Conservation (phyloP, 176 grass and related monocot genomes). For the Avena atlantica region DNA sequence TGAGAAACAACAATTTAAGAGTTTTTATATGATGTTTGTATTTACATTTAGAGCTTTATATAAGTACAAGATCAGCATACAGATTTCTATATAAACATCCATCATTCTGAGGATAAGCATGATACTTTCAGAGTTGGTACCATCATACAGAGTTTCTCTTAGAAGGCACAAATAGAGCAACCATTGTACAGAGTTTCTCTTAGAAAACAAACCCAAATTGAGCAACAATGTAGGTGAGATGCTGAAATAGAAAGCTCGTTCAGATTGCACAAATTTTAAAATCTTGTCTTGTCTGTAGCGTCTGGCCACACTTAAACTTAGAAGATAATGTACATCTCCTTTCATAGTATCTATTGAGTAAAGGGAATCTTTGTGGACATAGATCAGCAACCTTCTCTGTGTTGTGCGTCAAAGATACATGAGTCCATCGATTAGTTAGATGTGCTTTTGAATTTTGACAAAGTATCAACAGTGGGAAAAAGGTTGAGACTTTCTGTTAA, state of each 20-base stretch:
- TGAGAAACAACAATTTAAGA: not conserved
- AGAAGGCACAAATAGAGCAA: not conserved
- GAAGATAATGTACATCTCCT: not conserved
- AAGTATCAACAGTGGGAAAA: not conserved
- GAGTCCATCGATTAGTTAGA: not conserved
- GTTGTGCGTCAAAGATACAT: not conserved
- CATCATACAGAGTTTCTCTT: not conserved
- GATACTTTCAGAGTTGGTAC: not conserved
- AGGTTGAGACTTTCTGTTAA: not conserved
- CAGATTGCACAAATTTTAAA: not conserved
- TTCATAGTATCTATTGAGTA: not conserved
- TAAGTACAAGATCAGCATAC: not conserved
- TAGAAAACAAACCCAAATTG: not conserved
- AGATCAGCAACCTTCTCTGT: not conserved
- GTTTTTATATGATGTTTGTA: not conserved
- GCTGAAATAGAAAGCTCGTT: not conserved
- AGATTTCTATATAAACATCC: not conserved
- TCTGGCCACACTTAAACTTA: not conserved
- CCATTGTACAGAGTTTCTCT: not conserved
- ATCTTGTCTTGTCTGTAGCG: not conserved
- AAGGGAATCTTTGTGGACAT: not conserved
- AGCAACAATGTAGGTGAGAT: not conserved
- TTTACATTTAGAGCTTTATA: not conserved
- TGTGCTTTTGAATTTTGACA: constrained; percentile 31
- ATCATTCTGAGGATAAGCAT: not conserved